These are phyloP conservation scores for Scedosporium boydii DNA, from an alignment of 2,329 filamentous ascomycete species.

Conservation along the genomic window DNA sequence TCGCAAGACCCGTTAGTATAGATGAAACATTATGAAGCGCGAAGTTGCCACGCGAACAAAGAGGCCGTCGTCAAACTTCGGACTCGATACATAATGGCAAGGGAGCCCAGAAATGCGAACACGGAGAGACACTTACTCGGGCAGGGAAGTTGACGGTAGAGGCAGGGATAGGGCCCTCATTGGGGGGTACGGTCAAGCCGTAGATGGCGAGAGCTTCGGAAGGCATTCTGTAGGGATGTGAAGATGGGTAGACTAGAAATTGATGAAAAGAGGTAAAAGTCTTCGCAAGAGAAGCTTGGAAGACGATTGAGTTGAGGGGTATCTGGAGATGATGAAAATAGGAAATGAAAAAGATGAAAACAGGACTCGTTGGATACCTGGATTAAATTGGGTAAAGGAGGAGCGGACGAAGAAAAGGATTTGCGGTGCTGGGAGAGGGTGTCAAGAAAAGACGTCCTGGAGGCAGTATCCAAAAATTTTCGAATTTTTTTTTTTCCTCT, in stretches of 20 bases:
- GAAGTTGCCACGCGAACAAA: no score
- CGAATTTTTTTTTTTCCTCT: constrained; percentile 13
- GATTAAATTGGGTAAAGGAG: neutral
- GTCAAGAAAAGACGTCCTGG: constrained; percentile 1
- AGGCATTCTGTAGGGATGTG: constrained; percentile 35
- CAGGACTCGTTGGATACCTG: neutral
- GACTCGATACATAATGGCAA: no score
- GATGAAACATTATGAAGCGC: neutral
- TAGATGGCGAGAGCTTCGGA: constrained; percentile 69
- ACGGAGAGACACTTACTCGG: constrained; percentile 52
- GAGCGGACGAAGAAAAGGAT: neutral
- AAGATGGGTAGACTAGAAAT: neutral
- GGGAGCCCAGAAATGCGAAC: no score
- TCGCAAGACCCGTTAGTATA: constrained; percentile 18
- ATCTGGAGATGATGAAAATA: neutral
- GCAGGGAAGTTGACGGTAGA: constrained; percentile 64
- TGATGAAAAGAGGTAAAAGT: constrained; percentile 1
- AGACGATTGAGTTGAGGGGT: neutral
- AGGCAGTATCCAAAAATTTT: constrained; percentile 7
- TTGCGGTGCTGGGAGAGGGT: constrained; percentile 7
- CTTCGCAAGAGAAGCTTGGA: neutral
- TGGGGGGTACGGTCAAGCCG: constrained; percentile 81
- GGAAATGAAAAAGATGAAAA: neutral
- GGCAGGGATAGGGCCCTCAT: constrained; percentile 73
- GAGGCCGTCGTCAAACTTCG: no score